Conservation (phyloP, 305 asterid genomes). For the Stenogyne calaminthoides region DNA sequence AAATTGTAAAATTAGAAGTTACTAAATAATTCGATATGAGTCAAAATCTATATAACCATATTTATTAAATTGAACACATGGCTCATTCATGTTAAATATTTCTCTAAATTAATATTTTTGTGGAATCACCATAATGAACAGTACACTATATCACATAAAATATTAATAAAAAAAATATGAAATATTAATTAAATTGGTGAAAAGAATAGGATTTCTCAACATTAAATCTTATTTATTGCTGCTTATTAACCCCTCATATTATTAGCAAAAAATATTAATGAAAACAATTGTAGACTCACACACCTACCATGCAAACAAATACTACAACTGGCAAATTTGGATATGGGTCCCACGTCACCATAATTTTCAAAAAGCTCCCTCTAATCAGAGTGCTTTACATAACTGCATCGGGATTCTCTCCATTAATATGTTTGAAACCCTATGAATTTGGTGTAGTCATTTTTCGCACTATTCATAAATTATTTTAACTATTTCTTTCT, state of each 20-base stretch:
- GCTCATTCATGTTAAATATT: too few relatives aligned
- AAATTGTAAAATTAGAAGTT: too few relatives aligned
- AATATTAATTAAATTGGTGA: too few relatives aligned
- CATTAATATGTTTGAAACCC: neutral
- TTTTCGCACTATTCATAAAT: neutral
- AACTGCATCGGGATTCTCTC: neutral
- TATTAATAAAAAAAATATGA: too few relatives aligned
- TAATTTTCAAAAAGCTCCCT: neutral
- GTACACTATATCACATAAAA: too few relatives aligned
- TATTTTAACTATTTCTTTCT: neutral
- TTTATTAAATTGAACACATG: too few relatives aligned
- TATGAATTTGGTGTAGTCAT: neutral
- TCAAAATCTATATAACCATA: too few relatives aligned
- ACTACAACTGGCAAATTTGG: neutral
- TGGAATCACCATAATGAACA: too few relatives aligned
- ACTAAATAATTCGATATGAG: too few relatives aligned
- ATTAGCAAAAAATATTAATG: neutral
- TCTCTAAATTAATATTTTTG: too few relatives aligned
- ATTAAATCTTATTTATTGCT: neutral
- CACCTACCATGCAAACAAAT: neutral
- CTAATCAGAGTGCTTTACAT: neutral
- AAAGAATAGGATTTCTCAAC: neutral
- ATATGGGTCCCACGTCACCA: neutral
- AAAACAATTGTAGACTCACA: neutral
- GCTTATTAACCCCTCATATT: neutral